Percentiles rank a stretch among this genome's conserved stretches.
phyloP scores from a whole-genome alignment of 352 stramenopile genomes.

The Globisporangium apiculatum region DNA sequence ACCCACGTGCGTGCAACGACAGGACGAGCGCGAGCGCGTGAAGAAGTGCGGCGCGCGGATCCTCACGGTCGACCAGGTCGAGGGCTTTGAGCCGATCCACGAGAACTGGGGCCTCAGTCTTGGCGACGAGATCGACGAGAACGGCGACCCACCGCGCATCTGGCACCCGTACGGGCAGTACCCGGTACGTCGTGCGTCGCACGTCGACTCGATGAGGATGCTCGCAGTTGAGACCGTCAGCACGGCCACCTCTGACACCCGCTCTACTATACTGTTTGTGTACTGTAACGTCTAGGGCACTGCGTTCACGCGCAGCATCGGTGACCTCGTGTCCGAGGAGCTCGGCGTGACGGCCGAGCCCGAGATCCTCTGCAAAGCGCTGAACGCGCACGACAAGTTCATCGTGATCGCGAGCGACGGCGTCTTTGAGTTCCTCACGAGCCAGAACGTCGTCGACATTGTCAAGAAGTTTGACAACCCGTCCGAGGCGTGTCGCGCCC shows the following conservation, averaged over 20 bases:
- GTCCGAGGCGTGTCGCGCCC: conserved; percentile 79
- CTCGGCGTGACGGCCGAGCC: conserved; percentile 90
- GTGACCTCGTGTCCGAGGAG: conserved; percentile 91
- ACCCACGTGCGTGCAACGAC: not conserved
- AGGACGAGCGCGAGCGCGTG: conserved; percentile 91
- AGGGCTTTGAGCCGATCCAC: conserved; percentile 88
- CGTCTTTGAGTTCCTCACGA: conserved; percentile 94
- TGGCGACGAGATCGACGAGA: conserved; percentile 89
- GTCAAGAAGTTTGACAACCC: conserved; percentile 80
- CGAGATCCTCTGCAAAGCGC: conserved; percentile 85
- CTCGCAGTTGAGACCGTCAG: no score
- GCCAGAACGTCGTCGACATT: conserved; percentile 92
- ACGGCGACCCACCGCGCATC: conserved; percentile 88
- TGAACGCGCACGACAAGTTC: conserved; percentile 89
- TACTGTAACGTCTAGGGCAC: conserved; percentile 63
- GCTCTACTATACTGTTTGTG: not conserved
- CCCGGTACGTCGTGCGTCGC: conserved; percentile 28
- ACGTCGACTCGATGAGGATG: no score
- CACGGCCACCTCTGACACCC: no score
- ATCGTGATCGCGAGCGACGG: conserved; percentile 92
- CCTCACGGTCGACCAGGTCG: conserved; percentile 94
- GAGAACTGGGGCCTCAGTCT: conserved; percentile 88
- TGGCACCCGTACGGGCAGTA: conserved; percentile 88
- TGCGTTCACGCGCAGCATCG: conserved; percentile 97
- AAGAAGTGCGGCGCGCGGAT: conserved; percentile 92